A percentile compares a stretch with the other conserved stretches of the same genome.
phyloP scores from a whole-genome alignment of 2,329 filamentous ascomycete species.

The Nothophaeocryptopus gaeumannii region DNA sequence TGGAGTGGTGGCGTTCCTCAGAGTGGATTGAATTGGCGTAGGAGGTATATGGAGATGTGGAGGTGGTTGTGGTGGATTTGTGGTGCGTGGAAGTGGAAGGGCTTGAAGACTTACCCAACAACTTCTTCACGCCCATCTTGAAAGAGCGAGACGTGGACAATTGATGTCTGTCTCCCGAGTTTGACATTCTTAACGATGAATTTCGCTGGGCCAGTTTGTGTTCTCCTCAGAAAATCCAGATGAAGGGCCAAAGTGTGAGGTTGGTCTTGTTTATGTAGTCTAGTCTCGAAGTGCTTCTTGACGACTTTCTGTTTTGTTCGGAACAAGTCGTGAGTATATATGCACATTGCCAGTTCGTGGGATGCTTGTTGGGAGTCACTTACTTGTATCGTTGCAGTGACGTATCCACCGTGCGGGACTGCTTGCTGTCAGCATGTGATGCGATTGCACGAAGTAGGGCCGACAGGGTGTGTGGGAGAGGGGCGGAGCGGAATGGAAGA shows the following conservation, averaged over 20 bases:
- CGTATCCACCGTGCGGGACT: constrained; percentile 72
- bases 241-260: constrained; percentile 64
- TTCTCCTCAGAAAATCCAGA: constrained; percentile 64
- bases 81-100: constrained; percentile 5
- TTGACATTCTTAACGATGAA: constrained; percentile 63
- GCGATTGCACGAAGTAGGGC: constrained; percentile 8
- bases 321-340: neutral
- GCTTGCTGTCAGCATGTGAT: constrained; percentile 8
- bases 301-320: constrained; percentile 51
- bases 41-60: constrained; percentile 11
- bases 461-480: constrained; percentile 8
- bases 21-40: constrained; percentile 2
- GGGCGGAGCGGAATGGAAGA: constrained; percentile 11
- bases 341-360: neutral
- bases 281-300: constrained; percentile 56
- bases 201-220: constrained; percentile 54
- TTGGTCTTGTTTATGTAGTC: constrained; percentile 57
- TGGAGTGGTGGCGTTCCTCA: constrained; percentile 1
- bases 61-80: constrained; percentile 3
- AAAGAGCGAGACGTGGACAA: constrained; percentile 61
- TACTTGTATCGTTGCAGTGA: constrained; percentile 56
- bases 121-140: constrained; percentile 56
- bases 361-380: constrained; percentile 1
- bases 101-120: constrained; percentile 46
- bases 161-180: constrained; percentile 61